Evolutionary conservation across 768 basidiomycete genomes (phyloP), one percentile per base, ranked within the genome.

Genomic region (Lactarius vividus): DNA sequence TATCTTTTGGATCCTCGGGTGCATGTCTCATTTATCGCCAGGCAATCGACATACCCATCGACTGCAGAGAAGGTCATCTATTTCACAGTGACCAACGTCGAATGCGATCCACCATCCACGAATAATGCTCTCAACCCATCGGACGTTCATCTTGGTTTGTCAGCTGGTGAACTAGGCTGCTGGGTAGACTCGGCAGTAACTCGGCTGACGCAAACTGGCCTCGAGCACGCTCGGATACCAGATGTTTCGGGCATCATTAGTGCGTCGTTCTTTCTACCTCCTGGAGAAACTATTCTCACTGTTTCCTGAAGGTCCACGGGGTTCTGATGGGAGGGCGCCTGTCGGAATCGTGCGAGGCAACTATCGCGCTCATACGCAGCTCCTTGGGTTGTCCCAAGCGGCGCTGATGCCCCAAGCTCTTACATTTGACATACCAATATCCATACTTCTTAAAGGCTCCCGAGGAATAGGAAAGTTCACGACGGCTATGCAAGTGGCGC

Each of bases 381-480:
- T 95, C 8, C 70, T 81, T 52, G 78, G 83, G n/a, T 74, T 96
- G 57, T 76, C 83, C 1, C 82, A 82, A 26, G 88, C 92, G 0
- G 80, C 86, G 18, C 77, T 89, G 15, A 79, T 83, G 2, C 81
- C 81, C 4, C 76, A 81, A 40, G 85, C 88, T 3, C 74, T 84
- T 18, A 80, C 84, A 60, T 89, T 87, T 63, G 79, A 83, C 56
- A 77, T 95, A 2, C 83, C 85, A 54, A 76, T 94, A 10, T 87
- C 90, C 0, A 78, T 96, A 9, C 77, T 97, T 1, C 73, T 98
- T 46, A 89, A 88, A 67, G 96, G 96, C 0, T 80, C 86, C 0
- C 79, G 89, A 62, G 95, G 96, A 1, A 79, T 81, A 1, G 96
- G 97, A 2, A 98, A 98, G 77, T 85, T 84, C 66, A 88, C 88